phyloP scores from a whole-genome alignment of 495 filamentous ascomycete genomes.

The Lepidopterella palustris region DNA sequence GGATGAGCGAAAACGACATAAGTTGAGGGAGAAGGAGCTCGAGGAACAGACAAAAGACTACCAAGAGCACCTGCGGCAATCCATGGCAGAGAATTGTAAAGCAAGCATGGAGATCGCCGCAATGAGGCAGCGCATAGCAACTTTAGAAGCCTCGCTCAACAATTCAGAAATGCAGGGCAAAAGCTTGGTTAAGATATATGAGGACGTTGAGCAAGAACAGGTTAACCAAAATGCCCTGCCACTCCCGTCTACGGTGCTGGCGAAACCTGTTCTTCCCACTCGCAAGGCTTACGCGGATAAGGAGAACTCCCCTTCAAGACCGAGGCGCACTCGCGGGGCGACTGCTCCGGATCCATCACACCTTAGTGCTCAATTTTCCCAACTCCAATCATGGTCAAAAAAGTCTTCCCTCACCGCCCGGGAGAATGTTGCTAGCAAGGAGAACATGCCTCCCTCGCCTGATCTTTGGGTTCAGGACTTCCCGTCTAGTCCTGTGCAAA shows the following conservation, averaged over 20 bases:
- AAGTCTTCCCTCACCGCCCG: not conserved
- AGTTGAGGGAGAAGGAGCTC: slow-evolving; percentile 38
- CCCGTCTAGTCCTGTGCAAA: slow-evolving; percentile 12
- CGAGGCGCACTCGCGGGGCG: not conserved
- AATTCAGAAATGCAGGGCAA: slow-evolving; percentile 6
- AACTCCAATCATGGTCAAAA: slow-evolving; percentile 1
- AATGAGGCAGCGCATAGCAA: slow-evolving; percentile 21
- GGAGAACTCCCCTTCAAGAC: not conserved
- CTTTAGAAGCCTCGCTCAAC: slow-evolving; percentile 16
- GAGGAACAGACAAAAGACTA: slow-evolving; percentile 33
- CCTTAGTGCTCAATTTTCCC: not conserved
- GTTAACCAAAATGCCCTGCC: too few species aligned
- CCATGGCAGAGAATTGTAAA: slow-evolving; percentile 23
- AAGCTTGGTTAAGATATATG: slow-evolving; percentile 17
- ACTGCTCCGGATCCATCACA: not conserved
- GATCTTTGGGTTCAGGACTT: slow-evolving; percentile 18
- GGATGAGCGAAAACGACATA: slow-evolving; percentile 54
- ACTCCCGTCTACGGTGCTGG: not conserved
- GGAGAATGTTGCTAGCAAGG: slow-evolving; percentile 3
- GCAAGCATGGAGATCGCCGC: slow-evolving; percentile 23
- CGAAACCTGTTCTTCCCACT: not conserved
- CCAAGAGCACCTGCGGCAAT: slow-evolving; percentile 25
- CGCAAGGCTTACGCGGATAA: not conserved
- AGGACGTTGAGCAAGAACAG: slow-evolving; percentile 12
- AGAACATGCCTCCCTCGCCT: slow-evolving; percentile 25